Evolutionary conservation across 352 stramenopile species (phyloP).

Genomic region (Phytophthora lateralis): DNA sequence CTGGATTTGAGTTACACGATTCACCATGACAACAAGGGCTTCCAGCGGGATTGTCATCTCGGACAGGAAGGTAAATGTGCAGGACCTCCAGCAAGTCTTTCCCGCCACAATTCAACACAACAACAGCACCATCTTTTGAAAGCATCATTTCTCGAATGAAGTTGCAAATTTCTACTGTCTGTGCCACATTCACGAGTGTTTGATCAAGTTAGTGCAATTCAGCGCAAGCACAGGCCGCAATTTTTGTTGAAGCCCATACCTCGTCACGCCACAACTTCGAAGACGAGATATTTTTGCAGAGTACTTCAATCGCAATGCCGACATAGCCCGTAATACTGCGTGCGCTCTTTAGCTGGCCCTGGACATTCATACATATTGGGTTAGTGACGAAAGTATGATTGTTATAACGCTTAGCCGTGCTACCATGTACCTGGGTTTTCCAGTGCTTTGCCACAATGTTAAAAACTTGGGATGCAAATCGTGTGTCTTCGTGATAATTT

Average conservation of each 20-base stretch:
- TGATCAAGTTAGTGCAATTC: not conserved
- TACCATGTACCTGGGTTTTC: conserved; percentile 34
- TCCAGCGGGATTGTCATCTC: not conserved
- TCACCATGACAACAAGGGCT: not conserved
- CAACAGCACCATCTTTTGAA: conserved; percentile 47
- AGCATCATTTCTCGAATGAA: conserved; percentile 69
- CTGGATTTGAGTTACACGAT: not conserved
- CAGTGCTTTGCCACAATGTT: conserved; percentile 60
- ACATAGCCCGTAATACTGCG: conserved; percentile 63
- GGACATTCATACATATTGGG: not conserved
- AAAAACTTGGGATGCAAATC: conserved; percentile 63
- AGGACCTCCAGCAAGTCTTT: conserved; percentile 43
- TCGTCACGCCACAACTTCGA: conserved; percentile 22
- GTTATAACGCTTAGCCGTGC: not conserved
- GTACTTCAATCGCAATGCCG: conserved; percentile 58
- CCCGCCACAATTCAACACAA: conserved; percentile 58
- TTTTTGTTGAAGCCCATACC: conserved; percentile 10
- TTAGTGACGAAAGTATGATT: not conserved
- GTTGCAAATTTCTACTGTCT: conserved; percentile 66
- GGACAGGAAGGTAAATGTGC: conserved; percentile 15
- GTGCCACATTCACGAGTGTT: not conserved
- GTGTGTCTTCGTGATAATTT: conserved; percentile 45
- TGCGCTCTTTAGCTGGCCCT: conserved; percentile 33
- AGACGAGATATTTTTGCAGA: conserved; percentile 30
- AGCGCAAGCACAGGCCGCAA: not conserved